Percentiles rank a stretch among this genome's conserved stretches.
phyloP scores from a whole-genome alignment of 2,329 filamentous ascomycete species.

The Beauveria rudraprayagi region DNA sequence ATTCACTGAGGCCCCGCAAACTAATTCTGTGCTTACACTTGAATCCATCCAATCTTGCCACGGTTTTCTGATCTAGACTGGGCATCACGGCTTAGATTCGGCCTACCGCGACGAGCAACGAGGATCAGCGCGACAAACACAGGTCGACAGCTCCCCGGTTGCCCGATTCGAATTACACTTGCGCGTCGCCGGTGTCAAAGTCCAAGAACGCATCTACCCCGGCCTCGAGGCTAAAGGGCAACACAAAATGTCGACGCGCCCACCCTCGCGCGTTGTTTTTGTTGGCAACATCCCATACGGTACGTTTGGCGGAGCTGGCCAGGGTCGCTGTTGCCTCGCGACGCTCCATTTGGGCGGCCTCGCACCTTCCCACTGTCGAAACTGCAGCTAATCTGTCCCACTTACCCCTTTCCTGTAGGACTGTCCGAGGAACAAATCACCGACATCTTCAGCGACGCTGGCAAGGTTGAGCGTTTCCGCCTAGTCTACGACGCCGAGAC shows the following conservation, averaged over 20 bases:
- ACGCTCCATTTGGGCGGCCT: too few species aligned
- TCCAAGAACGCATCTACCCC: not conserved
- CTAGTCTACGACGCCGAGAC: constrained; percentile 95
- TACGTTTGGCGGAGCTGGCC: constrained; percentile 25
- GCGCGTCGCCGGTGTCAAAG: not conserved
- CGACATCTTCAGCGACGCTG: constrained; percentile 84
- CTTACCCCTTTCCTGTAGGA: constrained; percentile 41
- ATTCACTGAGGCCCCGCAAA: not conserved
- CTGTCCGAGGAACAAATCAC: constrained; percentile 94
- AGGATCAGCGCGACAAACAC: too few species aligned
- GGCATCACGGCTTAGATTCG: too few species aligned
- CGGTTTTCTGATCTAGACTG: too few species aligned
- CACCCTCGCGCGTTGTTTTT: constrained; percentile 71
- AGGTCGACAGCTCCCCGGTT: too few species aligned
- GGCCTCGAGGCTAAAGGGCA: constrained; percentile 20
- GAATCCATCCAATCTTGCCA: too few species aligned
- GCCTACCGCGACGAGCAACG: too few species aligned
- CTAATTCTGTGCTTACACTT: not conserved
- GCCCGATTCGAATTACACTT: not conserved
- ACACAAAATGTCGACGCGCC: constrained; percentile 58
- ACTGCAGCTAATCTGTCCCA: too few species aligned
- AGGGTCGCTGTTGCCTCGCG: not conserved
- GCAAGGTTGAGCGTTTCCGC: constrained; percentile 84
- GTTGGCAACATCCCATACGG: constrained; percentile 83
- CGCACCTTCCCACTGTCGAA: too few species aligned